Evolutionary conservation across 1,139 yeast species (phyloP).

Genomic region (Hyphopichia pseudoburtonii): DNA sequence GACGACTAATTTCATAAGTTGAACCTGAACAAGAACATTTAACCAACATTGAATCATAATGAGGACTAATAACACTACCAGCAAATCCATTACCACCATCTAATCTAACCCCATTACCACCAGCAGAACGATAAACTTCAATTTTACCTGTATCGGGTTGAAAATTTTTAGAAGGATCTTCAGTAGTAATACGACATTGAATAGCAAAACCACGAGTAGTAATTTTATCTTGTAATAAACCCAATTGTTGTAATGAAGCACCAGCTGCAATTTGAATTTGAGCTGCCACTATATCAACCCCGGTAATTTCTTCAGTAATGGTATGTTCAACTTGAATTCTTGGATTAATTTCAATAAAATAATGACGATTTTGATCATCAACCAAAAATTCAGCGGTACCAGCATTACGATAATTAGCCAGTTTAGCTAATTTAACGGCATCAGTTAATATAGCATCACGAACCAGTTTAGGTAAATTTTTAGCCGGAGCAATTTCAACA

Average conservation of each 20-base stretch:
- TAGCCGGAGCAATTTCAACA: conserved; percentile 99
- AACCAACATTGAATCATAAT: conserved; percentile 97
- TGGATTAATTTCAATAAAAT: conserved; percentile 97
- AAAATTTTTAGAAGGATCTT: conserved; percentile 94
- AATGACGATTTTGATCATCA: conserved; percentile 91
- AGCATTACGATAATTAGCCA: conserved; percentile 92
- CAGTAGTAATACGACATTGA: conserved; percentile 99
- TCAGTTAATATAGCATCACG: conserved; percentile 91
- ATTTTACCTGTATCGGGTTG: conserved; percentile 99
- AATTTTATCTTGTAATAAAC: conserved; percentile 89
- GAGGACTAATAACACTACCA: conserved; percentile 97
- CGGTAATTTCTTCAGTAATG: conserved; percentile 97
- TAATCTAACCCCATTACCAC: conserved; percentile 98
- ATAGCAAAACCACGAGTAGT: conserved; percentile 97
- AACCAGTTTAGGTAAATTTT: conserved; percentile 75
- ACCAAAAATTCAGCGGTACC: conserved; percentile 99
- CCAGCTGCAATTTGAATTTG: conserved; percentile 99
- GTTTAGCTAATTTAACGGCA: conserved; percentile 87
- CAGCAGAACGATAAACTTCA: conserved; percentile 97
- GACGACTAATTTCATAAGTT: conserved; percentile 92
- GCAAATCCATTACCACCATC: conserved; percentile 99
- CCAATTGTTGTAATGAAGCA: conserved; percentile 87
- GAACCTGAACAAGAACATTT: conserved; percentile 97
- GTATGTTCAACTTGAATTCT: conserved; percentile 99
- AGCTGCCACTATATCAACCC: conserved; percentile 96